Evolutionary conservation across 2,329 filamentous ascomycete genomes (phyloP).

Genomic region (Bipolaris victoriae): DNA sequence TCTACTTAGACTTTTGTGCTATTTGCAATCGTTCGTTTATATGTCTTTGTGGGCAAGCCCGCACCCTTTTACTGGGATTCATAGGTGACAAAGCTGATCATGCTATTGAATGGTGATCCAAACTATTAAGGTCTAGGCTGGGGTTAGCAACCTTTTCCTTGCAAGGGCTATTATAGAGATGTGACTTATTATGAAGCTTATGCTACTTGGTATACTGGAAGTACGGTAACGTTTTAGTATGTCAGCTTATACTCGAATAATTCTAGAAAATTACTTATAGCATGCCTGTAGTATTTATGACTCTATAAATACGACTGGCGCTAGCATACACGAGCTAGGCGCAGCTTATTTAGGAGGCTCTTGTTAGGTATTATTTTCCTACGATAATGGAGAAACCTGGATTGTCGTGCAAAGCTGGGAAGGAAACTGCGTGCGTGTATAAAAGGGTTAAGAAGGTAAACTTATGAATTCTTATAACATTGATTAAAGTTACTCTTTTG

Average conservation of each 20-base stretch:
- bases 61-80: conserved; percentile 2
- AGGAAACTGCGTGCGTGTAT: conserved; percentile 51
- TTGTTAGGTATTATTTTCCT: conserved; percentile 52
- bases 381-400: conserved; percentile 50
- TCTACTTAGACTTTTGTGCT: neutral
- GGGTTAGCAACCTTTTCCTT: conserved; percentile 11
- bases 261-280: neutral
- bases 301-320: neutral
- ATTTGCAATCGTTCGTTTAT: conserved; percentile 1
- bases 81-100: conserved; percentile 11
- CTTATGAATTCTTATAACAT: conserved; percentile 30
- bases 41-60: conserved; percentile 10
- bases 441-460: conserved; percentile 12
- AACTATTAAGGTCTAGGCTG: conserved; percentile 7
- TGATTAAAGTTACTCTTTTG: conserved; percentile 52
- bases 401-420: conserved; percentile 51
- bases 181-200: neutral
- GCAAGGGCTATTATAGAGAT: conserved; percentile 5
- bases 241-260: neutral
- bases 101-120: conserved; percentile 11
- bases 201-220: conserved; percentile 7
- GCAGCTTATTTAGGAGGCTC: conserved; percentile 51
- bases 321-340: conserved; percentile 9
- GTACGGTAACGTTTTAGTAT: conserved; percentile 8
- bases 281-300: neutral